A percentile compares a stretch with the other conserved stretches of the same genome.
phyloP scores from a whole-genome alignment of 495 filamentous ascomycete genomes.

The Hyaloscypha variabilis region DNA sequence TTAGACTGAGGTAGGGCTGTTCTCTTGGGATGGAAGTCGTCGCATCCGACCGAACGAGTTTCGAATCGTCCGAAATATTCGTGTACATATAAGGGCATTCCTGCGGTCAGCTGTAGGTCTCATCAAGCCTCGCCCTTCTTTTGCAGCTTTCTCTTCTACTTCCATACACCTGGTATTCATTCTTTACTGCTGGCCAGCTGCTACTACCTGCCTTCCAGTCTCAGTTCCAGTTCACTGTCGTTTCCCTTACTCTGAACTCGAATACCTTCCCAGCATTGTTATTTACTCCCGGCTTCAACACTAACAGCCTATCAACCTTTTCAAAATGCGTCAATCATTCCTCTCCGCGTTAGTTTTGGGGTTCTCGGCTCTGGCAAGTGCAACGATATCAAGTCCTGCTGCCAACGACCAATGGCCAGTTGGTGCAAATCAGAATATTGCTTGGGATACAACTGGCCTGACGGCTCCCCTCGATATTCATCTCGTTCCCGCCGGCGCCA shows the following conservation, averaged over 20 bases:
- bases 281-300: background rate
- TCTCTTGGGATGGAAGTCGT: background rate
- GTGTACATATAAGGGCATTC: constrained; percentile 3
- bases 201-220: constrained; percentile 6
- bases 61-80: constrained; percentile 8
- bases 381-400: constrained; percentile 5
- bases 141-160: background rate
- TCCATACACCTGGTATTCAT: constrained; percentile 16
- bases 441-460: constrained; percentile 7
- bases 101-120: background rate
- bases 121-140: constrained; percentile 3
- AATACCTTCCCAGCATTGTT: background rate
- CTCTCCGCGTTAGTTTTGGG: background rate
- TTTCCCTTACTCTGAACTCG: background rate
- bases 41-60: constrained; percentile 12
- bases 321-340: constrained; percentile 9
- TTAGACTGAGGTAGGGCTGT: background rate
- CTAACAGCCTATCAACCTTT: background rate
- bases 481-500: constrained; percentile 7
- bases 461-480: background rate
- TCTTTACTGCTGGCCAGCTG: constrained; percentile 24
- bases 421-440: background rate
- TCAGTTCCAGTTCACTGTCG: constrained; percentile 7
- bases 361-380: constrained; percentile 3
- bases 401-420: background rate